Conservation (phyloP, 2,329 filamentous ascomycete species). For the Phaeoacremonium minimum region DNA sequence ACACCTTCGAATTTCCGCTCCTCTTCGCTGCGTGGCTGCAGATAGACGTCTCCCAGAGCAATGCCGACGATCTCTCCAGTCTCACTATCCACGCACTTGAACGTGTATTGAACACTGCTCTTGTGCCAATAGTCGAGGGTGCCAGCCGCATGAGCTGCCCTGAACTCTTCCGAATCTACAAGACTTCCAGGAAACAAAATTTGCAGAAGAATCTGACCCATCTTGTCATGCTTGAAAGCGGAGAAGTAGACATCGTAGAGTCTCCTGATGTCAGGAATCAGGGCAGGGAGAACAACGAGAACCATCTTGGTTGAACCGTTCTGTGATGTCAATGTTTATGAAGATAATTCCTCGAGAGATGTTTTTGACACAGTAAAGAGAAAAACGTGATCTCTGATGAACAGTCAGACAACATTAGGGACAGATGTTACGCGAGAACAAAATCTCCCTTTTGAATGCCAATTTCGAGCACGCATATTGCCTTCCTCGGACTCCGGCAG, state of each 20-base stretch:
- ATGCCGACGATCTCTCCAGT: constrained; percentile 40
- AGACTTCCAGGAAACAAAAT: constrained; percentile 33
- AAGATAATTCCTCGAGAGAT: too few species aligned
- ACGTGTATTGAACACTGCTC: constrained; percentile 35
- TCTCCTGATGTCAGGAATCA: constrained; percentile 38
- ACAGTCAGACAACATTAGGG: too few species aligned
- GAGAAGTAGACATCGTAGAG: constrained; percentile 43
- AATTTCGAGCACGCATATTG: too few species aligned
- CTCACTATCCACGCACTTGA: constrained; percentile 39
- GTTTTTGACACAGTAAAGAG: too few species aligned
- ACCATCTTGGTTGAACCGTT: too few species aligned
- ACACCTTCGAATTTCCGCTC: constrained; percentile 39
- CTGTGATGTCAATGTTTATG: too few species aligned
- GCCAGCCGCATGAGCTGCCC: constrained; percentile 34
- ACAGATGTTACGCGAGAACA: too few species aligned
- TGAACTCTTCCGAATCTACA: constrained; percentile 28
- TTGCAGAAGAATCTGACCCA: constrained; percentile 33
- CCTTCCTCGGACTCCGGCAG: too few species aligned
- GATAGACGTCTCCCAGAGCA: constrained; percentile 38
- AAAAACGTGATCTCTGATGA: too few species aligned
- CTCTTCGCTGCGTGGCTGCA: constrained; percentile 28
- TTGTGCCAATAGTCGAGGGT: constrained; percentile 33
- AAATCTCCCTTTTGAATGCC: too few species aligned
- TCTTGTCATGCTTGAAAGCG: constrained; percentile 33
- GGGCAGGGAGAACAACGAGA: constrained; percentile 36